Percentiles rank a stretch among this genome's conserved stretches.
These are phyloP conservation scores for Notholithocarpus densiflorus DNA, from an alignment of 306 rosid genomes.

Conservation along the genomic window DNA sequence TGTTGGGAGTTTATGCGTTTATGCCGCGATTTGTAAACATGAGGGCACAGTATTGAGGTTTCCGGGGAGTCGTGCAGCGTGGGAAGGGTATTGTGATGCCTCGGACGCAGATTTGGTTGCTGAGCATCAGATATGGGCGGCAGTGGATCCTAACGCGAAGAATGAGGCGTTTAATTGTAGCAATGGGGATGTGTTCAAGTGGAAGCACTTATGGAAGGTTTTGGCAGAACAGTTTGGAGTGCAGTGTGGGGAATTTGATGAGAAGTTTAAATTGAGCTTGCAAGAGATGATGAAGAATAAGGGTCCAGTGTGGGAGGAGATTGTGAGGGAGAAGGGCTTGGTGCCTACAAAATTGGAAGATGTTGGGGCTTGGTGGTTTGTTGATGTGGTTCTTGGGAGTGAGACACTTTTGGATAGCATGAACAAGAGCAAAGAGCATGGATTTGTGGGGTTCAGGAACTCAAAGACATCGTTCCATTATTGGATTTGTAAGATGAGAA, in stretches of 20 bases:
- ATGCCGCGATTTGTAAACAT: conserved; percentile 72
- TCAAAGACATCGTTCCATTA: conserved; percentile 47
- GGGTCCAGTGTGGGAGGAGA: conserved; percentile 60
- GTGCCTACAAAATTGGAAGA: conserved; percentile 40
- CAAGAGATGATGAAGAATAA: conserved; percentile 54
- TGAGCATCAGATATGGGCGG: conserved; percentile 80
- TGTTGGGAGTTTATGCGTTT: conserved; percentile 42
- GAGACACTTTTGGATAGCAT: conserved; percentile 27
- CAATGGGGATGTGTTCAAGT: conserved; percentile 61
- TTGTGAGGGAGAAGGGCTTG: conserved; percentile 52
- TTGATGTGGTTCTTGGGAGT: conserved; percentile 21
- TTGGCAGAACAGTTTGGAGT: conserved; percentile 66
- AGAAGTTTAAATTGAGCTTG: conserved; percentile 30
- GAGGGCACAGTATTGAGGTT: conserved; percentile 51
- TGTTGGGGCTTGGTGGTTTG: conserved; percentile 60
- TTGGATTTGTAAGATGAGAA: conserved; percentile 55
- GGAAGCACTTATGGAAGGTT: conserved; percentile 71
- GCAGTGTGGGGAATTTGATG: conserved; percentile 52
- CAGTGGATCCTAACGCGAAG: conserved; percentile 62
- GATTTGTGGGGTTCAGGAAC: conserved; percentile 71
- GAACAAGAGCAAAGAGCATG: conserved; percentile 75
- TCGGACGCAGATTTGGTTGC: conserved; percentile 77
- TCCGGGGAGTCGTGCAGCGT: conserved; percentile 48
- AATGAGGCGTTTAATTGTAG: conserved; percentile 61
- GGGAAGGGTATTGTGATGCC: conserved; percentile 41